Evolutionary conservation across 2,329 filamentous ascomycete species (phyloP).

Genomic region (Tothia fuscella): DNA sequence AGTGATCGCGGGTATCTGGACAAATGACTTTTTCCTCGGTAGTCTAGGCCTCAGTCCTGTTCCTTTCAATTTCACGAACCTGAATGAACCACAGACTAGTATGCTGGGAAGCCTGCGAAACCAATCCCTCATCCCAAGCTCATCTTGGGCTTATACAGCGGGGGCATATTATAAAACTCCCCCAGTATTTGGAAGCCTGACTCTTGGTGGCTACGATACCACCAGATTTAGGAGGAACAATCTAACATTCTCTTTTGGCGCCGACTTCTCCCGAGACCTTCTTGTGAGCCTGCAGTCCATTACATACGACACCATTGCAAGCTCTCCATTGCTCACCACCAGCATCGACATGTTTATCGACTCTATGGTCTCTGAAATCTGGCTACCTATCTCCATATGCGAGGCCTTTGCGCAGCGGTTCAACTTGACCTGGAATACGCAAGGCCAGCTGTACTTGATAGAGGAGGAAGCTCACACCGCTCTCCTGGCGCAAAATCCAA

Average conservation of each 20-base stretch:
- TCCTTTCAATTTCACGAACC: conserved; percentile 8
- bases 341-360: conserved; percentile 43
- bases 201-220: conserved; percentile 16
- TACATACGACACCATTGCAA: conserved; percentile 15
- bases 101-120: conserved; percentile 13
- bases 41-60: conserved; percentile 2
- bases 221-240: conserved; percentile 14
- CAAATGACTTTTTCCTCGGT: conserved; percentile 10
- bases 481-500: conserved; percentile 14
- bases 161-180: conserved; percentile 11
- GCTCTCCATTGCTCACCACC: conserved; percentile 15
- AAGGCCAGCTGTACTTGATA: conserved; percentile 20
- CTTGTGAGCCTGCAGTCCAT: conserved; percentile 11
- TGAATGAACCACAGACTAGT: conserved; percentile 2
- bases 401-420: conserved; percentile 22
- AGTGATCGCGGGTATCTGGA: conserved; percentile 8
- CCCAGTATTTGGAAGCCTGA: conserved; percentile 13
- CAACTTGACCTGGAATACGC: conserved; percentile 19
- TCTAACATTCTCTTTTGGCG: conserved; percentile 12
- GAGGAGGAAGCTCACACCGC: conserved; percentile 16
- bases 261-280: conserved; percentile 14
- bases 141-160: conserved; percentile 16
- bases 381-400: conserved; percentile 21
- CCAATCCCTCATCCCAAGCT: conserved; percentile 13
- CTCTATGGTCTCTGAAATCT: conserved; percentile 24